Percentiles rank a stretch among this genome's conserved stretches.
phyloP scores from a whole-genome alignment of 306 rosid genomes.

The Parietaria judaica region DNA sequence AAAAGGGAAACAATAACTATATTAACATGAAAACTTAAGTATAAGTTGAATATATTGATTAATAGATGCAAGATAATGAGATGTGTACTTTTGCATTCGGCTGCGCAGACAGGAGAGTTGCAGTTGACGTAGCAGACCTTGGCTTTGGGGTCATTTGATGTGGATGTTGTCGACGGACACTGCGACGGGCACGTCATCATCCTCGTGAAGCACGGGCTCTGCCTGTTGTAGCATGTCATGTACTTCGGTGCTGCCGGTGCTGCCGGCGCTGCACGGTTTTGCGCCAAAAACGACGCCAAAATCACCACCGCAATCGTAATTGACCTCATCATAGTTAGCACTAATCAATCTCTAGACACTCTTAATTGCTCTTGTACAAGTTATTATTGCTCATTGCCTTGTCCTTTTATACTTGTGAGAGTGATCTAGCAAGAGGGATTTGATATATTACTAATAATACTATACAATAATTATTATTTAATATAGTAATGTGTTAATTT shows the following conservation, averaged over 20 bases:
- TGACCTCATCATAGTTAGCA: conserved; percentile 23
- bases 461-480: too few species aligned
- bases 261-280: conserved; percentile 18
- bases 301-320: conserved; percentile 24
- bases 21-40: too few species aligned
- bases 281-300: conserved; percentile 28
- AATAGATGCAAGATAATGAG: too few species aligned
- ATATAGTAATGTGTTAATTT: too few species aligned
- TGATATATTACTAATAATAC: too few species aligned
- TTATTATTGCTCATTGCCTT: neutral
- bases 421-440: too few species aligned
- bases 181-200: conserved; percentile 41
- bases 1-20: too few species aligned
- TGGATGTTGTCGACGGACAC: conserved; percentile 43
- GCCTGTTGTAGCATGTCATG: conserved; percentile 20
- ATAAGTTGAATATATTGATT: too few species aligned
- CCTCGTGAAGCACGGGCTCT: conserved; percentile 45
- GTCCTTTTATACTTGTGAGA: conserved; percentile 2
- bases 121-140: conserved; percentile 70
- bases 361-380: neutral
- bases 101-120: conserved; percentile 53
- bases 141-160: conserved; percentile 36
- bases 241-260: neutral
- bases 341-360: neutral
- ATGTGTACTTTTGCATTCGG: conserved; percentile 51